Evolutionary conservation across 441 rosid species (phyloP), one percentile per base, ranked within the genome.

Genomic region (Arabidopsis hybrid): DNA sequence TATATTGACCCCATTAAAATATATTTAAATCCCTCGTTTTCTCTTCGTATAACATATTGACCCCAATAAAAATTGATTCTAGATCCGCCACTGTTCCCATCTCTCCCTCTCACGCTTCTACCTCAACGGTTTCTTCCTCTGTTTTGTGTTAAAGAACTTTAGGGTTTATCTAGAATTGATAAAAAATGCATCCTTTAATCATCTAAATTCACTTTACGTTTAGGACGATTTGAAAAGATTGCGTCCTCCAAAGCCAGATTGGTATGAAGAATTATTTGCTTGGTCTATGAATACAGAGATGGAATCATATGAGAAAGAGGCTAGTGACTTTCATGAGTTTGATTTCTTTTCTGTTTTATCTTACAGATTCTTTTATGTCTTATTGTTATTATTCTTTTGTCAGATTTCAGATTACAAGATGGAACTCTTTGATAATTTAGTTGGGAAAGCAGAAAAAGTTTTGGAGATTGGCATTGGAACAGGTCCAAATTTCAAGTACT

Each of bases 401-500:
- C 67, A 95, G 98, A 74, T 92, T 79, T 85, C 89, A 43, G 80
- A 60, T 72, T 91, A 84, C 83, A 92, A 91, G 80, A 80, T 79
- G 43, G 74, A 76, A 68, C 84, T 92, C 39, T 92, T 95, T 79
- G 60, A 49, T 51, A 81, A 79, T 17, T 76, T 95, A 83, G 85
- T 78, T 26, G 93, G 95, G 18, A 85, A 85, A 70, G 90, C 85
- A 32, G 77, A 85, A 81, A 83, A 79, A 59, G 83, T 91, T 38
- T 72, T 95, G 83, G 97, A 95, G 87, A 85, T 95, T 71, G 99
- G 99, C 4, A 82, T 89, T 60, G 98, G 99, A 9, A 85, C 98
- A 8, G 97, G 95, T 65, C 95, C 99, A 2, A 91, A 95, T 73
- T 86, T 95, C 81, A 84, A 78, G 47, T 95, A 89, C 75, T 90